Percentiles rank a stretch among this genome's conserved stretches.
Evolutionary conservation across 768 basidiomycete genomes (phyloP).

Genomic region (Pulveroboletus sp.): DNA sequence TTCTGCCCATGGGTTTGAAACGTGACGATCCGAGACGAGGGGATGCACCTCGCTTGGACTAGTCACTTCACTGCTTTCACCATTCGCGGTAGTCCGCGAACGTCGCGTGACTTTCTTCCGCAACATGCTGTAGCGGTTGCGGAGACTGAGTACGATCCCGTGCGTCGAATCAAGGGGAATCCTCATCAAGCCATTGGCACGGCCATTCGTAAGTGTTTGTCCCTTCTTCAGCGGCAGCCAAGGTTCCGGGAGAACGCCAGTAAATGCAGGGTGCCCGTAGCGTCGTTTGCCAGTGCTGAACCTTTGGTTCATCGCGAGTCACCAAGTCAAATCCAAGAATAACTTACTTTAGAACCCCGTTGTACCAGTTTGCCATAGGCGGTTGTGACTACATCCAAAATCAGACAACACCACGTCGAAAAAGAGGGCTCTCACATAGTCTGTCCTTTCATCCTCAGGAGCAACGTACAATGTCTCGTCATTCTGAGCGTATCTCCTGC

Average conservation of each 20-base stretch:
- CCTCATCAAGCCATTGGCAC: slow-evolving; percentile 31
- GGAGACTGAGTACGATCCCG: slow-evolving; percentile 78
- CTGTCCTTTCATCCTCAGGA: slow-evolving; percentile 87
- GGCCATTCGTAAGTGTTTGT: slow-evolving; percentile 62
- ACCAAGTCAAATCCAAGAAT: not conserved
- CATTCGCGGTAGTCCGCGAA: slow-evolving; percentile 2
- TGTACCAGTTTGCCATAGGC: slow-evolving; percentile 94
- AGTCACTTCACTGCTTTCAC: not conserved
- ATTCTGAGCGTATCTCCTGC: slow-evolving; percentile 85
- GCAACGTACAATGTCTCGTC: slow-evolving; percentile 95
- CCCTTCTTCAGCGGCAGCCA: slow-evolving; percentile 92
- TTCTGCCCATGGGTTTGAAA: slow-evolving; percentile 64
- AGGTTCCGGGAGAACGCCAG: slow-evolving; percentile 87
- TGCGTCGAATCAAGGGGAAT: slow-evolving; percentile 43
- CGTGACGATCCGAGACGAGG: slow-evolving; percentile 24
- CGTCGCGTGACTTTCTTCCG: slow-evolving; percentile 32
- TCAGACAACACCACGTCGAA: slow-evolving; percentile 3
- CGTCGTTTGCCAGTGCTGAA: slow-evolving; percentile 86
- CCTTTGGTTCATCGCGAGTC: slow-evolving; percentile 2
- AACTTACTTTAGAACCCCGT: slow-evolving; percentile 81
- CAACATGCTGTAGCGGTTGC: slow-evolving; percentile 60
- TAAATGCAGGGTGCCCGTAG: slow-evolving; percentile 93
- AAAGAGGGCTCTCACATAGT: slow-evolving; percentile 55
- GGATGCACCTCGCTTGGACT: slow-evolving; percentile 17
- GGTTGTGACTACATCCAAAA: slow-evolving; percentile 70